These are phyloP conservation scores for Pavlovales sp. DNA, from an alignment of 208 protist species.

Conservation along the genomic window DNA sequence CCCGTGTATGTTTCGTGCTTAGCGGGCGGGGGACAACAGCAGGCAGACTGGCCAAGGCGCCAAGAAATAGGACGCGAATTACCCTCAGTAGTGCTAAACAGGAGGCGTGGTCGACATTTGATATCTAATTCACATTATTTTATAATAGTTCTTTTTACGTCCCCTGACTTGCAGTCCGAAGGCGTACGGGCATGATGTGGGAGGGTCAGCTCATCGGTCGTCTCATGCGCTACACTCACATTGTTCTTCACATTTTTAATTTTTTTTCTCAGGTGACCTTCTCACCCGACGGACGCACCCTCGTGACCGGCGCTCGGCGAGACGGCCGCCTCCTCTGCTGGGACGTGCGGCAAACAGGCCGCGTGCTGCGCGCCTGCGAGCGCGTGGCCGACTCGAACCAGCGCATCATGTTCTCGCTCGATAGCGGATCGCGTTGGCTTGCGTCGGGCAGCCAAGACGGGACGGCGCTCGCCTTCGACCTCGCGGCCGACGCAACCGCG, in stretches of 20 bases:
- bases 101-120: conserved; percentile 7
- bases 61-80: too few relatives aligned
- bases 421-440: not conserved
- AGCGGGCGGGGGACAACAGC: too few relatives aligned
- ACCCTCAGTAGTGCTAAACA: not conserved
- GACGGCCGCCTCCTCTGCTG: conserved; percentile 53
- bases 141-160: too few relatives aligned
- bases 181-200: too few relatives aligned
- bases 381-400: conserved; percentile 44
- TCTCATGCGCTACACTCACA: too few relatives aligned
- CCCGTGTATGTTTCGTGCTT: too few relatives aligned
- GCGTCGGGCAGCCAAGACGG: conserved; percentile 23
- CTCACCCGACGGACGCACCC: not conserved
- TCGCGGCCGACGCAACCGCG: too few relatives aligned
- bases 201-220: too few relatives aligned
- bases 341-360: conserved; percentile 52
- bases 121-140: too few relatives aligned
- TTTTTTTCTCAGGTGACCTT: conserved; percentile 6
- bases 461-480: not conserved
- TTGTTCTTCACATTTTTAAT: too few relatives aligned
- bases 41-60: too few relatives aligned
- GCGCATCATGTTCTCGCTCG: conserved; percentile 49
- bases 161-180: too few relatives aligned
- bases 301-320: conserved; percentile 43
- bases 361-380: not conserved